Evolutionary conservation across 306 rosid genomes (phyloP), one percentile per base, ranked within the genome.

Genomic region (Cicer arietinum): DNA sequence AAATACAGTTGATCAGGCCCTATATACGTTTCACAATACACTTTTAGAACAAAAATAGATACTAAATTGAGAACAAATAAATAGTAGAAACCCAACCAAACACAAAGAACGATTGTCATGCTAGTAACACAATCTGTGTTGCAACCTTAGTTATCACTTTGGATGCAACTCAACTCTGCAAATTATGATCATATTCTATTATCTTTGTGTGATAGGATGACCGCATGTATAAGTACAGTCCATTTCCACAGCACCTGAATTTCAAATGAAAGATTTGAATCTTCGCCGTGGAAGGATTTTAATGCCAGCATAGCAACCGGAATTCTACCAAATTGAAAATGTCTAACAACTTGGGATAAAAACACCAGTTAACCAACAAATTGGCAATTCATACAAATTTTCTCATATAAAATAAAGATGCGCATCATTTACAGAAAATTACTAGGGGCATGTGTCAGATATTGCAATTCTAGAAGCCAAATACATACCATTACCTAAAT

Each of bases 391-490:
- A 81, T 48, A 46, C 44, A 77, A 44, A 53, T 2, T 17, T 51
- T 67, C 1, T 76, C 73, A 20, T 46, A 59, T 0, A 59, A 78
- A 41, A 51, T 2, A 25, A 71, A 57, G 41, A 20, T 8, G 20
- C 63, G 20, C 77, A 60, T 64, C 65, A 71, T 79, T 79, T 72
- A 83, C 76, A 67, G 17, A 74, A n/a, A 67, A 63, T 22, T 11
- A 60, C 66, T 62, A 65, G 45, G 45, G 48, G 54, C 77, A 51
- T 39, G 16, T 53, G 70, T 18, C 69, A 12, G 46, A 71, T 48
- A 64, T 47, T 25, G 58, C 14, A 30, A 71, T 20, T 78, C 18
- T 75, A 58, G 65, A 64, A 84, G 54, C 18, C 50, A 76, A 47
- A 56, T 40, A 80, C 65, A 81, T 13, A 81, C 48, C 39, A 50